Base-by-base conservation (phyloP, 2,329 filamentous ascomycete genomes). In the Plectosphaerella plurivora region DNA sequence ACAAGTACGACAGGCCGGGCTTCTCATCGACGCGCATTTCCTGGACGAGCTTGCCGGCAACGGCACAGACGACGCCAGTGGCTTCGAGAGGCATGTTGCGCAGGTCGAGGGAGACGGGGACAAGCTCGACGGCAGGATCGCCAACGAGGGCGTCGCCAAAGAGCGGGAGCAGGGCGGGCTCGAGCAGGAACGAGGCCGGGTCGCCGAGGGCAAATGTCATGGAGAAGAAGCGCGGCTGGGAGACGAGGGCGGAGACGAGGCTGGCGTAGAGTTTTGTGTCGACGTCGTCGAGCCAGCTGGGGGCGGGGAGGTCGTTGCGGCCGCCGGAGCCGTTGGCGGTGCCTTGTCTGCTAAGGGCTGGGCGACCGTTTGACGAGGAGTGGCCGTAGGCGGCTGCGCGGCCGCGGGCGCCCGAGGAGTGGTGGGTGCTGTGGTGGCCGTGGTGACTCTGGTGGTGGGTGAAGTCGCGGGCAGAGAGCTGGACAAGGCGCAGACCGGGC, bases 11-110 rank as follows among this genome's bases (percentile, higher is more conserved):
- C 70, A 97, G 85, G 66, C 97, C 91, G 1, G 90, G 82, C 59
- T 71, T 77, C 54, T 74, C 72, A 35, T 67, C 66, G 60, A 73
- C 73, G 51, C 76, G 70, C 68, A 90, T 86, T 45, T 89, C 88
- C 48, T 88, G 83, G 1, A 91, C 88, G 25, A 97, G 76, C 51
- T 85, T 81, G 24, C 91, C 90, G 0, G 93, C 92, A 2, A 99
- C 90, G 25, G 94, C 93, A 60, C 92, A 97, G 4, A 99, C 91
- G 53, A 99, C 97, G 20, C 93, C 93, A 0, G 92, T 96, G 8
- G 91, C 91, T 67, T 96, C 91, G 42, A 93, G 79, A 0, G 93
- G 89, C 41, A 97, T 74, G 42, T 83, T 84, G 18, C 83, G 84
- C 24, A 99, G 78, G 61, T 97, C 91, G 4, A 99, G 79, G 53